These are phyloP conservation scores for Diacronema lutheri DNA, from an alignment of 78 protist genomes.

Conservation along the genomic window DNA sequence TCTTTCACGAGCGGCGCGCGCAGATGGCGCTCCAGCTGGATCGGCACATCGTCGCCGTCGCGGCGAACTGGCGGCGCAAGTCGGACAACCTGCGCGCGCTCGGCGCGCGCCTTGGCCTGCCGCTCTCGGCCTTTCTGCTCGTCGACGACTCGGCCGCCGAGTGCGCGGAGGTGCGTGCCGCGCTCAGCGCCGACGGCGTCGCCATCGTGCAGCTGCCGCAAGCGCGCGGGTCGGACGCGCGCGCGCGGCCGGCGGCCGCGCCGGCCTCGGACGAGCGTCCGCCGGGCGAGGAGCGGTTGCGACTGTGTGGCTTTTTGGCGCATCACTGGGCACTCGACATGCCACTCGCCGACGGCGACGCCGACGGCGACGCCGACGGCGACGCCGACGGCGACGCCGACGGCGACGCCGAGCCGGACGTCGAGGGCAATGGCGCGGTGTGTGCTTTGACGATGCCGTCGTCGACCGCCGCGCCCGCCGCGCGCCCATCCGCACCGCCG, in stretches of 20 bases:
- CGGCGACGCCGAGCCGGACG: too few relatives aligned
- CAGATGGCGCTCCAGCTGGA: background rate
- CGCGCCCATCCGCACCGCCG: too few relatives aligned
- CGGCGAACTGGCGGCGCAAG: background rate
- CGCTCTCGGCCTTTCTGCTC: background rate
- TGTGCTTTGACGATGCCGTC: background rate
- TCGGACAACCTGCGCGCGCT: background rate
- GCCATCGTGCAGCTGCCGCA: background rate
- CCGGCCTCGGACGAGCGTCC: too few relatives aligned
- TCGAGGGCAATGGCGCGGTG: too few relatives aligned
- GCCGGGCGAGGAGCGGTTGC: too few relatives aligned
- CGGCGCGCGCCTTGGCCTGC: background rate
- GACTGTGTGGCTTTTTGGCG: too few relatives aligned
- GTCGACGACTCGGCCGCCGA: conserved; percentile 22
- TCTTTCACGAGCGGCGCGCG: background rate
- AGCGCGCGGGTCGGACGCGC: background rate
- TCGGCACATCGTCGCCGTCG: background rate
- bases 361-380: too few relatives aligned
- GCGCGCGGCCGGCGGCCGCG: too few relatives aligned
- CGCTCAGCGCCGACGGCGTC: background rate
- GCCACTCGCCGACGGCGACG: background rate
- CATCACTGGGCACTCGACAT: background rate
- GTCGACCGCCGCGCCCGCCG: background rate
- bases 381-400: too few relatives aligned
- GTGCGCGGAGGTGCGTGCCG: conserved; percentile 16